Base-by-base conservation (phyloP, 2,329 filamentous ascomycete genomes). In the Ascochyta pisi region DNA sequence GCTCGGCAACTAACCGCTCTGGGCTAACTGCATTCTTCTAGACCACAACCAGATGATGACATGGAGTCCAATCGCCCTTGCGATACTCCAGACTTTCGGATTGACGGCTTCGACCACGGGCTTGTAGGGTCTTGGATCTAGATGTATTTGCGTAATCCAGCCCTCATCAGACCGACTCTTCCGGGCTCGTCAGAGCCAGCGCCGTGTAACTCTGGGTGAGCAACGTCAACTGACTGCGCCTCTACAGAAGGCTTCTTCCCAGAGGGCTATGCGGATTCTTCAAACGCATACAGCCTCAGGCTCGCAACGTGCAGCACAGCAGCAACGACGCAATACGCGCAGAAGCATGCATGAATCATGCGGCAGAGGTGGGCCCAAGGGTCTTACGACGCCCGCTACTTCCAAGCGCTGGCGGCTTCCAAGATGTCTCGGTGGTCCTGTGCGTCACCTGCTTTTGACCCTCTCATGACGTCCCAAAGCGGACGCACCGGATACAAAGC, bases 1-100 rank as follows among this genome's bases (percentile, higher is more conserved):
- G 44, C 44, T 40, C 49, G 54, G 54, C 49, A 45, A 31, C 49
- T 52, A 57, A 58, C 50, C 55, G 33, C n/a, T 26, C 43, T 41
- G 22, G 50, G 55, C 55, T 58, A 58, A 58, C 55, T 47, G 4
- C 49, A 48, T 52, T 50, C 50, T 49, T 49, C 50, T 39, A 70
- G 67, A 64, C 40, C 67, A 70, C 54, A 66, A 69, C 43, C 64
- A 64, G 26, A 68, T 69, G 61, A 67, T 68, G 65, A 70, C 64
- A 45, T 70, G 66, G 66, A 54, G 54, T 35, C 66, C 67, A 23
- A 62, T 68, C 27, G 62, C 66, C 10, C 62, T 70, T 3, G 64
- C 62, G 6, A 54, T 69, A 22, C 53, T 67, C 35, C 51, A 68
- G 50, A 61, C 58, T 34, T 66, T 69, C 47, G 60, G 61, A 22